phyloP scores from a whole-genome alignment of 1,139 yeast species.

The Magnusiomyces tetraspermus region DNA sequence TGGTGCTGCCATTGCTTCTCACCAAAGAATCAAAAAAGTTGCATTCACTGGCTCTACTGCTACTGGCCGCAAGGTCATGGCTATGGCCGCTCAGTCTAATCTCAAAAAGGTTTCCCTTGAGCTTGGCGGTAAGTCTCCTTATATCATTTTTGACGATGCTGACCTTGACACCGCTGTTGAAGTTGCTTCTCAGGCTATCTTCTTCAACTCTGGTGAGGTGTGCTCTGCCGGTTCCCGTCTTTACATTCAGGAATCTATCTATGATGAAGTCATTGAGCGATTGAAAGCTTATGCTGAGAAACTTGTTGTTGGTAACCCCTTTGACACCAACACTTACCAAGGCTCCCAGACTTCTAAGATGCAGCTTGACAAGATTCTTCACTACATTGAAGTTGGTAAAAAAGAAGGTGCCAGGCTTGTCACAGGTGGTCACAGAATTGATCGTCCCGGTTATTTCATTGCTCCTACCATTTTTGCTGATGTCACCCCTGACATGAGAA shows the following conservation, averaged over 20 bases:
- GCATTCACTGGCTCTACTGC: slow-evolving; percentile 86
- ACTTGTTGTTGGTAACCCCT: slow-evolving; percentile 58
- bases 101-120: slow-evolving; percentile 73
- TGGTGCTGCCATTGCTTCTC: slow-evolving; percentile 64
- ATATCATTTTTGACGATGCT: slow-evolving; percentile 66
- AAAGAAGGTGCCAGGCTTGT: slow-evolving; percentile 64
- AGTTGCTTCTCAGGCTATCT: slow-evolving; percentile 49
- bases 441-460: slow-evolving; percentile 60
- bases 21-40: too few relatives aligned
- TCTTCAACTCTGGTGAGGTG: slow-evolving; percentile 77
- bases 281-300: slow-evolving; percentile 45
- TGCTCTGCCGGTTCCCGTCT: slow-evolving; percentile 81
- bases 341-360: slow-evolving; percentile 77
- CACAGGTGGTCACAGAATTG: slow-evolving; percentile 65
- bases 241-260: slow-evolving; percentile 63
- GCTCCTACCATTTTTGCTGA: slow-evolving; percentile 73
- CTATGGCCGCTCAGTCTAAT: slow-evolving; percentile 57
- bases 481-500: slow-evolving; percentile 55
- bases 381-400: slow-evolving; percentile 64
- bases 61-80: slow-evolving; percentile 69
- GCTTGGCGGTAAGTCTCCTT: slow-evolving; percentile 80
- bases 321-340: slow-evolving; percentile 60
- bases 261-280: slow-evolving; percentile 52
- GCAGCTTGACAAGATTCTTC: slow-evolving; percentile 67
- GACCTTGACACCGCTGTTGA: slow-evolving; percentile 51